These are phyloP conservation scores for Phaeoacremonium minimum DNA, from an alignment of 2,329 filamentous ascomycete species.

Conservation along the genomic window DNA sequence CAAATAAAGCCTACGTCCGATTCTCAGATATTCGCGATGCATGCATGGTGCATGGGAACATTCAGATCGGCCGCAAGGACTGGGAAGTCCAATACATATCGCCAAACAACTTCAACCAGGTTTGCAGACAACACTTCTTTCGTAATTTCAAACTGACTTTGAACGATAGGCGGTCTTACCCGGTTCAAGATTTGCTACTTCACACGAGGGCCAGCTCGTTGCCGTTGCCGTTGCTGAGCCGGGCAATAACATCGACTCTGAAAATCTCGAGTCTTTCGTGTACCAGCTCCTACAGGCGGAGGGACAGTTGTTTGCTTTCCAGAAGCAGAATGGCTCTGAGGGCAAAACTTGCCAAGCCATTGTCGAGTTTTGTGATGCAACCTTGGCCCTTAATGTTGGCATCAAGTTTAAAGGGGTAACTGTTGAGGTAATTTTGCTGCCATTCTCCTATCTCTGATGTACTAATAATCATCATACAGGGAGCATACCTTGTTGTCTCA, in stretches of 20 bases:
- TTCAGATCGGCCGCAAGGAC: slow-evolving; percentile 33
- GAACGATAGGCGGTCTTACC: too few species aligned
- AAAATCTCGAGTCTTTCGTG: slow-evolving; percentile 31
- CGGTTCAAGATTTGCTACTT: slow-evolving; percentile 28
- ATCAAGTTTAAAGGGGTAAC: slow-evolving; percentile 31
- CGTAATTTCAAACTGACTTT: too few species aligned
- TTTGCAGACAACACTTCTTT: too few species aligned
- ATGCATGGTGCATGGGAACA: slow-evolving; percentile 41
- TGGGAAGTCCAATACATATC: slow-evolving; percentile 44
- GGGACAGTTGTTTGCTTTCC: slow-evolving; percentile 49
- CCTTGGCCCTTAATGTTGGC: slow-evolving; percentile 34
- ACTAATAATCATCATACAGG: too few species aligned
- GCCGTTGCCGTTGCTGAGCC: slow-evolving; percentile 36
- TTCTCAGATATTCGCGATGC: slow-evolving; percentile 61
- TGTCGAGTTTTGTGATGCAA: slow-evolving; percentile 49
- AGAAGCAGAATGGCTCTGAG: slow-evolving; percentile 32
- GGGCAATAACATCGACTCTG: slow-evolving; percentile 14
- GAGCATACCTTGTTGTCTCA: not conserved
- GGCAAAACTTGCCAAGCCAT: slow-evolving; percentile 41
- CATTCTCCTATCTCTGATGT: too few species aligned
- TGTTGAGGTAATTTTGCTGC: slow-evolving; percentile 31
- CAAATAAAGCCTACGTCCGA: slow-evolving; percentile 44
- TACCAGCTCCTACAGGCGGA: slow-evolving; percentile 36
- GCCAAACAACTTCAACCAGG: slow-evolving; percentile 37
- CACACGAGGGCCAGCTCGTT: slow-evolving; percentile 52